phyloP scores from a whole-genome alignment of 2,329 filamentous ascomycete species.

The Sclerotinia sclerotiorum region DNA sequence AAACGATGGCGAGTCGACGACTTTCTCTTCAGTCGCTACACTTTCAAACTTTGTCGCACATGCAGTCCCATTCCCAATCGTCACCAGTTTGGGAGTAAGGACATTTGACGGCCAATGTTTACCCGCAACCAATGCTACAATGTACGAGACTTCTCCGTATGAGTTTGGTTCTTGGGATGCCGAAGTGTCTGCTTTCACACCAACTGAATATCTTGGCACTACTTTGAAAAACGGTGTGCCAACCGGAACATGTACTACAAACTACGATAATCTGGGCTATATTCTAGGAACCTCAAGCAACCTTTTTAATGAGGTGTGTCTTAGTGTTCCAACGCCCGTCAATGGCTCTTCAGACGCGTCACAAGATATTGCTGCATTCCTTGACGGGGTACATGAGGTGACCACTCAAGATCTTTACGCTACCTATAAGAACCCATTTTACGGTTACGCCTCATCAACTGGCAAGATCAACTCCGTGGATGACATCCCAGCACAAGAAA shows the following conservation, averaged over 20 bases:
- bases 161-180: constrained; percentile 66
- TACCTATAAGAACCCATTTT: constrained; percentile 62
- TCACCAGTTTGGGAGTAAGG: constrained; percentile 45
- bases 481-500: constrained; percentile 42
- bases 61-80: constrained; percentile 48
- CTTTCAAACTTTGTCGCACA: constrained; percentile 45
- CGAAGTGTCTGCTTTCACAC: constrained; percentile 59
- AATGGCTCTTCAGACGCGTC: constrained; percentile 30
- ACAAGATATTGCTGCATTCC: constrained; percentile 37
- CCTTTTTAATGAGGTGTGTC: constrained; percentile 42
- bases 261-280: constrained; percentile 51
- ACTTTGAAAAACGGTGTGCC: constrained; percentile 53
- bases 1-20: constrained; percentile 26
- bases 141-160: constrained; percentile 65
- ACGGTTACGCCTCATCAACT: constrained; percentile 45
- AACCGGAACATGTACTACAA: constrained; percentile 44
- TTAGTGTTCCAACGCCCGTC: constrained; percentile 19
- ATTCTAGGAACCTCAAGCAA: constrained; percentile 47
- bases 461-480: constrained; percentile 27
- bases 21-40: constrained; percentile 34
- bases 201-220: constrained; percentile 60
- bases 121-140: constrained; percentile 52
- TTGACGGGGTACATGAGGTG: constrained; percentile 38
- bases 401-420: constrained; percentile 42
- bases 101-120: constrained; percentile 43